Conservation (phyloP, 2,329 filamentous ascomycete species). For the Sordariomycetes sp. region DNA sequence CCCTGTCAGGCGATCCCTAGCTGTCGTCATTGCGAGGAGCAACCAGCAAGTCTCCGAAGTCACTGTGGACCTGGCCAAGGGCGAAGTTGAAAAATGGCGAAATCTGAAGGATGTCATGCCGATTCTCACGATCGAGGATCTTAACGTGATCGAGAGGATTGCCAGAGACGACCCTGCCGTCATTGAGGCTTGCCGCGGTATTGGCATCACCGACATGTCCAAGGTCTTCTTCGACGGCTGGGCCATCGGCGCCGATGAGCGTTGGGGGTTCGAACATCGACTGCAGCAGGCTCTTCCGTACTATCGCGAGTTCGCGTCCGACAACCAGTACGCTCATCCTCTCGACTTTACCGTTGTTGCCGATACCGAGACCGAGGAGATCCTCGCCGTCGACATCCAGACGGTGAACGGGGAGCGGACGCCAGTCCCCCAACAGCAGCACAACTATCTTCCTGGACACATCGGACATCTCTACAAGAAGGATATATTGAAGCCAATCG, state of each 20-base stretch:
- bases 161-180: constrained; percentile 72
- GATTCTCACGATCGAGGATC: constrained; percentile 71
- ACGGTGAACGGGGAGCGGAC: constrained; percentile 65
- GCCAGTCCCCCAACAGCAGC: constrained; percentile 55
- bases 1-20: constrained; percentile 60
- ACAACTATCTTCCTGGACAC: no score
- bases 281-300: constrained; percentile 95
- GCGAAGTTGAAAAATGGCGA: no score
- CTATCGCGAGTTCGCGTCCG: constrained; percentile 75
- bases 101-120: not conserved
- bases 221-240: constrained; percentile 95
- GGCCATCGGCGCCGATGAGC: constrained; percentile 91
- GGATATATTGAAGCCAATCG: constrained; percentile 71
- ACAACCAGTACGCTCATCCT: constrained; percentile 83
- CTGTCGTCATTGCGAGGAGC: constrained; percentile 55
- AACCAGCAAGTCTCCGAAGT: no score
- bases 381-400: constrained; percentile 77
- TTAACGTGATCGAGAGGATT: constrained; percentile 68
- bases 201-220: constrained; percentile 75
- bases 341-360: constrained; percentile 92
- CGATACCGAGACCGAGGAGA: constrained; percentile 66
- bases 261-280: constrained; percentile 67
- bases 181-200: constrained; percentile 84
- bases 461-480: no score
- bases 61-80: no score